phyloP scores from a whole-genome alignment of 1,284 basidiomycete genomes.

The Trichosporon asahii region DNA sequence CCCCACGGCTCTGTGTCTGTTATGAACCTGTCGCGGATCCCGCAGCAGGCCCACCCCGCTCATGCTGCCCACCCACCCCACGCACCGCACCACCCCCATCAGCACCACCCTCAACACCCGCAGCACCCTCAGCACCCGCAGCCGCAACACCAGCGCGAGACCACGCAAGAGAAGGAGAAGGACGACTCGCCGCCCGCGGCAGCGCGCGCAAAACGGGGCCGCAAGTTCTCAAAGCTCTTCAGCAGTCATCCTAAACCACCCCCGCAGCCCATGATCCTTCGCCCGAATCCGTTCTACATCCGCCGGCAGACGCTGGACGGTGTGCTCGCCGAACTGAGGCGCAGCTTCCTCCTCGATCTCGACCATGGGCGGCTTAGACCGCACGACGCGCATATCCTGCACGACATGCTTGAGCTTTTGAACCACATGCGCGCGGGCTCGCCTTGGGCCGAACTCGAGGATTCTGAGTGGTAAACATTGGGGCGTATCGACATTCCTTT shows the following conservation, averaged over 20 bases:
- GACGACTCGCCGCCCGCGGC: not conserved
- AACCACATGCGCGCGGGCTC: conserved; percentile 15
- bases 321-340: conserved; percentile 40
- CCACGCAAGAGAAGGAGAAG: not conserved
- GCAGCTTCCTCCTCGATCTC: conserved; percentile 29
- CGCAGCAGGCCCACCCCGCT: no score
- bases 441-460: conserved; percentile 28
- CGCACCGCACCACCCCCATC: no score
- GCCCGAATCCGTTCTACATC: not conserved
- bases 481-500: not conserved
- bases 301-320: conserved; percentile 36
- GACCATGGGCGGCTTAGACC: conserved; percentile 21
- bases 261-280: not conserved
- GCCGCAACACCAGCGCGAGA: not conserved
- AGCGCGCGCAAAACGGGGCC: not conserved
- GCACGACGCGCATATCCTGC: conserved; percentile 26
- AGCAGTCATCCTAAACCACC: not conserved
- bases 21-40: not conserved
- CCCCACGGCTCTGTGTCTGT: not conserved
- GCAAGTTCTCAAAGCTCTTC: conserved; percentile 8
- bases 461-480: not conserved
- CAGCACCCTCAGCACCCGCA: no score
- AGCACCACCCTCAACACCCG: no score
- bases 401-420: conserved; percentile 29
- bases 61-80: no score